Evolutionary conservation across 768 basidiomycete genomes (phyloP).

Genomic region (Mycena polygramma): DNA sequence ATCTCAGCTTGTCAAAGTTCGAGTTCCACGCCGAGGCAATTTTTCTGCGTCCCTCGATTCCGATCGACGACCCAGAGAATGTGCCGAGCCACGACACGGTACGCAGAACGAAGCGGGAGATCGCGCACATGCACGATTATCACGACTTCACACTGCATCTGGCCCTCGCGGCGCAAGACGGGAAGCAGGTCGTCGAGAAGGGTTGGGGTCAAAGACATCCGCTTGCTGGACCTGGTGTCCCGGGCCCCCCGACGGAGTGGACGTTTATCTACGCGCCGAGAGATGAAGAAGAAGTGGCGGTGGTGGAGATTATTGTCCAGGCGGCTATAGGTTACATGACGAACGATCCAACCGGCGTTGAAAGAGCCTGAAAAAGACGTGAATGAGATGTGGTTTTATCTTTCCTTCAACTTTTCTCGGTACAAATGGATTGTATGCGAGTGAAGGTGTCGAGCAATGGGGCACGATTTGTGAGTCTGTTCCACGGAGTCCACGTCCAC

Average conservation of each 20-base stretch:
- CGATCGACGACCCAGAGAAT: slow-evolving; percentile 33
- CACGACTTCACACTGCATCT: slow-evolving; percentile 33
- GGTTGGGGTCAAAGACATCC: slow-evolving; percentile 36
- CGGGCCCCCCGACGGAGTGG: slow-evolving; percentile 35
- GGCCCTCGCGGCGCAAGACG: slow-evolving; percentile 34
- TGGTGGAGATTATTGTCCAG: slow-evolving; percentile 31
- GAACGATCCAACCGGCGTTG: slow-evolving; percentile 12
- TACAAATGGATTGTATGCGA: too few relatives aligned
- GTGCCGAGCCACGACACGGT: slow-evolving; percentile 36
- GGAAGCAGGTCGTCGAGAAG: slow-evolving; percentile 28
- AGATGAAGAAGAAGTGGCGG: slow-evolving; percentile 29
- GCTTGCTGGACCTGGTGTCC: slow-evolving; percentile 30
- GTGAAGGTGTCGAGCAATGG: too few relatives aligned
- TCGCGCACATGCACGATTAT: slow-evolving; percentile 36
- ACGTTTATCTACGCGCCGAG: slow-evolving; percentile 34
- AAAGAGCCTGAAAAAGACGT: too few relatives aligned
- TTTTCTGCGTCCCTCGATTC: slow-evolving; percentile 28
- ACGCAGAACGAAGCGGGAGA: slow-evolving; percentile 34
- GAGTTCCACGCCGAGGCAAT: slow-evolving; percentile 34
- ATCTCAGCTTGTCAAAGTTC: slow-evolving; percentile 32
- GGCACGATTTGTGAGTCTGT: too few relatives aligned
- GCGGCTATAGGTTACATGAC: slow-evolving; percentile 34
- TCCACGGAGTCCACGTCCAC: too few relatives aligned
- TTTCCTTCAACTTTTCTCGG: too few relatives aligned
- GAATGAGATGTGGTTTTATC: too few relatives aligned